Conservation (phyloP, 2,329 filamentous ascomycete genomes). For the Trichoderma arundinaceum region DNA sequence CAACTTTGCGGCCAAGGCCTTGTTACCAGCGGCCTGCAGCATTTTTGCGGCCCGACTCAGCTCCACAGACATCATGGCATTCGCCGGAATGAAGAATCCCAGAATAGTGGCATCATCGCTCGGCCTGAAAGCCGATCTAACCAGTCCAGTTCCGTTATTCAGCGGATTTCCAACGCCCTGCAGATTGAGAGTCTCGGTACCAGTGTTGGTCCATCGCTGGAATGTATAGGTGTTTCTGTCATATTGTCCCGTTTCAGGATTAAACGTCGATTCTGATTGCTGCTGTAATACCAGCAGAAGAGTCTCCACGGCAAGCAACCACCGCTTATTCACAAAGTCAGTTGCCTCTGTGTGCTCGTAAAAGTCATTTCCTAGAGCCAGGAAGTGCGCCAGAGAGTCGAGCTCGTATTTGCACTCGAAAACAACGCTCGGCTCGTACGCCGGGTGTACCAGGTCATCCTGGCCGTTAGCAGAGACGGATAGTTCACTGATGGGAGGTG, state of each 20-base stretch:
- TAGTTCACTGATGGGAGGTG: conserved; percentile 81
- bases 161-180: conserved; percentile 89
- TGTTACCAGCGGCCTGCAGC: conserved; percentile 65
- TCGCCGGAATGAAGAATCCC: conserved; percentile 92
- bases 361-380: conserved; percentile 85
- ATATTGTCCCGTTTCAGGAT: conserved; percentile 67
- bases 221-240: conserved; percentile 84
- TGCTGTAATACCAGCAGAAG: conserved; percentile 75
- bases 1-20: conserved; percentile 58
- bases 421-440: conserved; percentile 81
- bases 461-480: conserved; percentile 77
- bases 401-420: conserved; percentile 99
- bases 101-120: conserved; percentile 95
- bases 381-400: conserved; percentile 91
- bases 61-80: conserved; percentile 95
- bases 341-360: conserved; percentile 77
- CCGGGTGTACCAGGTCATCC: conserved; percentile 81
- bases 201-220: conserved; percentile 75
- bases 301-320: conserved; percentile 77
- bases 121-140: conserved; percentile 90
- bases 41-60: conserved; percentile 74
- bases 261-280: conserved; percentile 82
- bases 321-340: conserved; percentile 78
- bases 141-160: conserved; percentile 79
- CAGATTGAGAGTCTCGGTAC: conserved; percentile 89